Evolutionary conservation across 2,329 filamentous ascomycete genomes (phyloP), one percentile per base, ranked within the genome.

Genomic region (Pyrenophora teres): DNA sequence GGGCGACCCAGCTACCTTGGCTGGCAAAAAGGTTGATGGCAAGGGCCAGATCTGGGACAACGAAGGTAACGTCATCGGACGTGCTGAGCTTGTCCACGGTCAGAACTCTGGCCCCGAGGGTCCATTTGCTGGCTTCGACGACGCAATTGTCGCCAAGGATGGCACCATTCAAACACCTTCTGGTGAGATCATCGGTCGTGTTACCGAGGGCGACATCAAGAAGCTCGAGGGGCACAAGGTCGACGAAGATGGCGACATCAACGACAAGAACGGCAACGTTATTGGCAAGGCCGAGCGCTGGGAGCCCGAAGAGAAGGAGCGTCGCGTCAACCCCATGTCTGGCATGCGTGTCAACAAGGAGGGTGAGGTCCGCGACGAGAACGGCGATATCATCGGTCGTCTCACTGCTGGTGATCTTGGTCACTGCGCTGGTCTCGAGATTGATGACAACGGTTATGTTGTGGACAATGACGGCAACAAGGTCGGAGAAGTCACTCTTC

Each of bases 41-140:
- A 71, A 84, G 69, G 83, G 83, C 39, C 82, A 86, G 66, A 83
- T 86, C 69, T 86, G 83, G 83, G 82, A 83, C 67, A 83, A 85
- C 56, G 77, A 81, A 54, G 83, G 83, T 50, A 83, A 85, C 56
- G 79, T 87, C 56, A 80, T 86, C 57, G 83, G 83, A 19, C 76
- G 76, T 43, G 83, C 79, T 41, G 82, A 85, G 68, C 78, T 85
- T 40, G 79, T 81, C 44, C 77, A 80, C 16, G 83, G 82, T 13
- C 76, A 73, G 18, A 75, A 81, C 41, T 74, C 68, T 31, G 63
- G 76, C 54, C 74, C 80, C 3, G 83, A 86, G 60, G 83, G 83
- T 10, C 78, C 81, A 2, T 86, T 86, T 69, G 82, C 79, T 60
- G 83, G 83, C 48, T 85, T 84, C 57, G 82, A 86, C 40, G 76